Evolutionary conservation across 2,329 filamentous ascomycete species (phyloP).

Genomic region (Diaporthe destruens): DNA sequence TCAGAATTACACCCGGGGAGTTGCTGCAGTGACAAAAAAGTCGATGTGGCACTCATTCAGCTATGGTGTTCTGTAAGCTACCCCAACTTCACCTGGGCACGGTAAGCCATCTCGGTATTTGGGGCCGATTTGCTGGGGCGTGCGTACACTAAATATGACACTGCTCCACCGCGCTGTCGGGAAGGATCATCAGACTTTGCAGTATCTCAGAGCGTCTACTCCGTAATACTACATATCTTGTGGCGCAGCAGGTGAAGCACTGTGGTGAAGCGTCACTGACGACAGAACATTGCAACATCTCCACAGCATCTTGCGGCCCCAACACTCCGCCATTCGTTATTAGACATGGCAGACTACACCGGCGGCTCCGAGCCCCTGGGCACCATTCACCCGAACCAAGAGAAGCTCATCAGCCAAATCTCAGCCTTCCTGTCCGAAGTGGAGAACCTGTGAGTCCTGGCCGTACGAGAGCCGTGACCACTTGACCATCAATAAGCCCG

Average conservation of each 20-base stretch:
- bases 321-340: background rate
- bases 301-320: too few species aligned
- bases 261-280: too few species aligned
- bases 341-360: slow-evolving; percentile 31
- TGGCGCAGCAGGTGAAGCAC: background rate
- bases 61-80: too few species aligned
- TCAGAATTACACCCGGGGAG: too few species aligned
- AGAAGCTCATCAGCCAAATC: slow-evolving; percentile 30
- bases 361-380: slow-evolving; percentile 28
- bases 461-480: background rate
- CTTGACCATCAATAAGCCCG: too few species aligned
- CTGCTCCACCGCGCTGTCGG: background rate
- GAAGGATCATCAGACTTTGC: too few species aligned
- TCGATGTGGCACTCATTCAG: too few species aligned
- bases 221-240: too few species aligned
- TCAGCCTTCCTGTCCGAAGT: slow-evolving; percentile 30
- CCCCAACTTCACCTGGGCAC: slow-evolving; percentile 11
- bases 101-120: slow-evolving; percentile 8
- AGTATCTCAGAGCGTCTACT: background rate
- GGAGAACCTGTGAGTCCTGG: slow-evolving; percentile 29
- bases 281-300: too few species aligned
- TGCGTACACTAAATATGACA: background rate
- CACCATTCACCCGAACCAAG: slow-evolving; percentile 26
- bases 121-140: background rate
- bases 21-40: too few species aligned